Evolutionary conservation across 768 basidiomycete genomes (phyloP), one percentile per base, ranked within the genome.

Genomic region (Cystobasidium ongulense): DNA sequence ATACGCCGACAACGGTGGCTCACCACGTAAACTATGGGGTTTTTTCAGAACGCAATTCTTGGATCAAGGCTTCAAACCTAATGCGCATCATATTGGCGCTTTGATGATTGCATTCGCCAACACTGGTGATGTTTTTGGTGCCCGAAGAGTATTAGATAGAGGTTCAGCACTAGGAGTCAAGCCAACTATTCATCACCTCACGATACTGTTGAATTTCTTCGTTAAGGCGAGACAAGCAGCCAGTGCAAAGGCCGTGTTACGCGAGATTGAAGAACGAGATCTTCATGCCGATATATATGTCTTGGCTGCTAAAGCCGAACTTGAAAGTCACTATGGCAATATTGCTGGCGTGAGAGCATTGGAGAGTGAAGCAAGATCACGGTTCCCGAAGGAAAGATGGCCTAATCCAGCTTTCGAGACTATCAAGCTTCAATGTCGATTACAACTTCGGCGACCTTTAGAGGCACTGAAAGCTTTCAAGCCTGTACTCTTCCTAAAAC

Each of bases 1-100:
- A 29, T 71, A 29, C 39, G 68, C 68, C 23, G 53, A 71, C 54
- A 59, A 59, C 23, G 54, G 68, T 23, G 68, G 68, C 15, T 59
- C 50, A 7, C 68, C 68, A 10, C 21, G 23, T 11, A 71, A 27
- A 10, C 36, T 71, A 23, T 71, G 68, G 68, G 21, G 18, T 3
- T 71, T 54, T 52, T 71, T 71, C 54, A 33, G 54, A 2, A 29
- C 21, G 23, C 68, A 52, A 7, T 53, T 71, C 25, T 21, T 71
- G 11, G 54, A 71, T 11, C 4, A 36, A 17, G 35, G 43, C 21
- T 36, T 71, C 54, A 33, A 21, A 15, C 53, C 68, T 2, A 38
- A 23, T 18, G 36, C 50, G 15, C 54, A 71, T 43, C 68, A 71
- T 35, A 54, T 71, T 38, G 21, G 46, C 2, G 68, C 68, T 5